Base-by-base conservation (phyloP, 805 yeast species). In the Spathaspora boniae region DNA sequence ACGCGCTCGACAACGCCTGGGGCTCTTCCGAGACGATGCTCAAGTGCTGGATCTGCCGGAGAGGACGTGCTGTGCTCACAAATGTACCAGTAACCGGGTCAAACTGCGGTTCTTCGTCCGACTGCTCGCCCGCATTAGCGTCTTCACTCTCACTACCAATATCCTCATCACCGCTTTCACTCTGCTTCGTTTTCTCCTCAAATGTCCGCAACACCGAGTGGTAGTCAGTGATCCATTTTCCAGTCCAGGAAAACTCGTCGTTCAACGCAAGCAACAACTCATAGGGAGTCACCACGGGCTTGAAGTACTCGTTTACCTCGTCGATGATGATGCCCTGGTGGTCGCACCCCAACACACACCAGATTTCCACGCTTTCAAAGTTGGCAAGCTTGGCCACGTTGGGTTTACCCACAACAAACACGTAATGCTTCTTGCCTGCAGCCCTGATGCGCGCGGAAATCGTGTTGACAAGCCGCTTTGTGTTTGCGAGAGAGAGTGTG, bases 321-420 rank as follows among this genome's bases (percentile, higher is more conserved):
- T 91, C 96, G 9, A 93, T 58, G 24, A 91, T 79, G 16, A 91
- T 82, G 4, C 98, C 98, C 35, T 94, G 89, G 48, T 88, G 87
- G 8, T 94, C 88, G 56, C 98, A 93, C 0, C 98, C 98, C 9
- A 93, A 60, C 9, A 93, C 76, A 51, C 95, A 89, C 98, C 98
- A 93, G 16, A 86, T 73, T 47, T 93, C 98, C 9, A 93, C 76
- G n/a, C 78, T 80, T 43, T 91, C 98, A 54, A 93, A 93, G 56
- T 93, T 93, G 7, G 98, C 98, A 34, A 93, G 67, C 52, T 93
- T 93, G 17, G 98, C 96, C 14, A 93, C 97, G 52, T 93, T 93
- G 7, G 98, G 98, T 57, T 93, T 93, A 8, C 98, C 98, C 4
- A 93, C 98, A 3, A 89, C 98, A 63, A 93, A 88, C 54, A 87